Evolutionary conservation across 805 yeast genomes (phyloP), one percentile per base, ranked within the genome.

Genomic region (Babjeviella inositovora): DNA sequence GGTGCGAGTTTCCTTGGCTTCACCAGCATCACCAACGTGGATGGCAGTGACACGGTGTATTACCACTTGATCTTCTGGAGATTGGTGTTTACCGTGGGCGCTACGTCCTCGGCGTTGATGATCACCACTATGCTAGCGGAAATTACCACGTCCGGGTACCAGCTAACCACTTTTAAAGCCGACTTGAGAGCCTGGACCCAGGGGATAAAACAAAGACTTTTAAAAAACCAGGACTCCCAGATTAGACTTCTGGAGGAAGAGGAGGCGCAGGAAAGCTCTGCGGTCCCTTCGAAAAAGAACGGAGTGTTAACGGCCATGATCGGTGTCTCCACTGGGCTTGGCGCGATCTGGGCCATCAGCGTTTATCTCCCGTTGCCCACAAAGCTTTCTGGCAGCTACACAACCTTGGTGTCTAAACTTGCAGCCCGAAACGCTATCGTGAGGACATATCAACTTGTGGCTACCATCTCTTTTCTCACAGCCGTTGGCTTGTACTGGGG

Each of bases 341-440:
- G 84, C 23, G 84, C 82, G 2, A 57, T 74, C 2, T 61, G 70
- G 29, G 57, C 80, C 0, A 80, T 71, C 1, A 37, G 62, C 1
- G 42, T 57, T 19, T 57, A 68, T 19, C 41, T 74, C 11, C 62
- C 80, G 8, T 42, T 74, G 11, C 81, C 82, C 0, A 56, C 63
- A 2, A 49, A 43, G 28, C 48, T 67, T 27, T 62, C 60, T 8
- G 36, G 45, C 11, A 31, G 35, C 7, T 50, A 45, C 23, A 35
- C 43, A 16, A 27, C 35, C n/a, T n/a, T n/a, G n/a, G n/a, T n/a
- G n/a, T n/a, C n/a, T n/a, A n/a, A n/a, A n/a, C n/a, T n/a, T 8
- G 58, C 68, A 10, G 58, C 61, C 6, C 47, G 44, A 10, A 41
- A 35, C 5, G 61, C 70, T 1, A 38, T 73, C 25, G 52, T 53